Conservation (phyloP, 306 rosid species). For the Cicer chorassanicum region DNA sequence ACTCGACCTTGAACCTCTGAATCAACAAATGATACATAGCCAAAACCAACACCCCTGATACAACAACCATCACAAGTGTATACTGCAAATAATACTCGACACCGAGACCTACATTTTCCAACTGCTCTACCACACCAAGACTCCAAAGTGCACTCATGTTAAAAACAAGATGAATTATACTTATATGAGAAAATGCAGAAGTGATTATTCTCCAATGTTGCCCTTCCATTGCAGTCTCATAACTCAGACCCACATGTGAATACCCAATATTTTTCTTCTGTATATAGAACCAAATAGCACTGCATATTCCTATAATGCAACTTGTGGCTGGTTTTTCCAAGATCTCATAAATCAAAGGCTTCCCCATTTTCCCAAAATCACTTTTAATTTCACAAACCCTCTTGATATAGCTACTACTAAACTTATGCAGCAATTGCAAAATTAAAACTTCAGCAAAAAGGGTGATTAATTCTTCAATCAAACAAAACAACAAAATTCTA, state of each 20-base stretch:
- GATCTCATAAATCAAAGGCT: constrained; percentile 89
- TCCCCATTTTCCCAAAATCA: constrained; percentile 68
- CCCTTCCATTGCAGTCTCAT: constrained; percentile 87
- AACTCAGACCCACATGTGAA: constrained; percentile 93
- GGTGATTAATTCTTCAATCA: constrained; percentile 31
- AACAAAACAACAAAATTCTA: constrained; percentile 32
- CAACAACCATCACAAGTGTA: constrained; percentile 79
- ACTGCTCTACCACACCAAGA: constrained; percentile 82
- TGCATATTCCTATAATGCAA: constrained; percentile 79
- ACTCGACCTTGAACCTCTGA: constrained; percentile 84
- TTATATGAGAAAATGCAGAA: constrained; percentile 87
- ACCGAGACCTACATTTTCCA: constrained; percentile 80
- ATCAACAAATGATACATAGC: constrained; percentile 83
- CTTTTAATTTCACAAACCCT: constrained; percentile 5
- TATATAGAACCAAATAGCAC: constrained; percentile 87
- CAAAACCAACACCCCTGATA: constrained; percentile 78
- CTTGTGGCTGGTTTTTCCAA: constrained; percentile 92
- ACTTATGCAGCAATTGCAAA: constrained; percentile 31
- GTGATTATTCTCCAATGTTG: constrained; percentile 96
- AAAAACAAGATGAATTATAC: constrained; percentile 91
- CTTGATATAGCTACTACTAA: constrained; percentile 12
- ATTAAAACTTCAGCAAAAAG: constrained; percentile 28
- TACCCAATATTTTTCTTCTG: constrained; percentile 93
- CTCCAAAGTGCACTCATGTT: constrained; percentile 99
- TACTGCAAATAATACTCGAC: constrained; percentile 88